Conservation (phyloP, 805 yeast species). For the Komagataella pseudopastoris region DNA sequence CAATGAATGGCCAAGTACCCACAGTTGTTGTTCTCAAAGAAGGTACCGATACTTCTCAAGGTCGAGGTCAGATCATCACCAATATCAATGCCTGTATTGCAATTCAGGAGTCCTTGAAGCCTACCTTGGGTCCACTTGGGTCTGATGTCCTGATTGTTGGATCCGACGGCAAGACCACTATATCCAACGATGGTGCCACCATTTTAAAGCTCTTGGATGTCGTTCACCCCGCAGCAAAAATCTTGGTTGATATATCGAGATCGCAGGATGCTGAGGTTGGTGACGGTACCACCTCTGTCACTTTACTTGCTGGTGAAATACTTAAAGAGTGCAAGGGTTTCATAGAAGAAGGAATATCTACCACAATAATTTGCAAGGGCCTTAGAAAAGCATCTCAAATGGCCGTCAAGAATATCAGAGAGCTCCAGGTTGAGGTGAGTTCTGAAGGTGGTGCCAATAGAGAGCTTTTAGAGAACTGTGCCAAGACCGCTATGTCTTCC, state of each 20-base stretch:
- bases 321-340: conserved; percentile 82
- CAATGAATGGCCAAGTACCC: conserved; percentile 92
- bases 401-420: conserved; percentile 62
- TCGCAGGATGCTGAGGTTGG: conserved; percentile 98
- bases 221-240: conserved; percentile 97
- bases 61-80: conserved; percentile 87
- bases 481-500: conserved; percentile 95
- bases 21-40: conserved; percentile 97
- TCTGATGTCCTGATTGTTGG: conserved; percentile 87
- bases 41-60: conserved; percentile 96
- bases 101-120: conserved; percentile 86
- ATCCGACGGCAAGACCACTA: conserved; percentile 76
- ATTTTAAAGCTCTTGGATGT: conserved; percentile 84
- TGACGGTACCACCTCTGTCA: conserved; percentile 95
- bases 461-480: conserved; percentile 77
- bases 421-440: conserved; percentile 58
- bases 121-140: conserved; percentile 96
- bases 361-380: conserved; percentile 81
- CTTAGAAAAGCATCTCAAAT: conserved; percentile 69
- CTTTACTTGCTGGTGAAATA: conserved; percentile 88
- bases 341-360: conserved; percentile 92
- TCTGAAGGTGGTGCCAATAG: conserved; percentile 47
- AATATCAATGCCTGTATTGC: conserved; percentile 97
- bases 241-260: conserved; percentile 84
- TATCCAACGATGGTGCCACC: conserved; percentile 98